A percentile compares a stretch with the other conserved stretches of the same genome.
These are phyloP conservation scores for Sarocladium kiliense DNA, from an alignment of 2,329 filamentous ascomycete species.

Conservation along the genomic window DNA sequence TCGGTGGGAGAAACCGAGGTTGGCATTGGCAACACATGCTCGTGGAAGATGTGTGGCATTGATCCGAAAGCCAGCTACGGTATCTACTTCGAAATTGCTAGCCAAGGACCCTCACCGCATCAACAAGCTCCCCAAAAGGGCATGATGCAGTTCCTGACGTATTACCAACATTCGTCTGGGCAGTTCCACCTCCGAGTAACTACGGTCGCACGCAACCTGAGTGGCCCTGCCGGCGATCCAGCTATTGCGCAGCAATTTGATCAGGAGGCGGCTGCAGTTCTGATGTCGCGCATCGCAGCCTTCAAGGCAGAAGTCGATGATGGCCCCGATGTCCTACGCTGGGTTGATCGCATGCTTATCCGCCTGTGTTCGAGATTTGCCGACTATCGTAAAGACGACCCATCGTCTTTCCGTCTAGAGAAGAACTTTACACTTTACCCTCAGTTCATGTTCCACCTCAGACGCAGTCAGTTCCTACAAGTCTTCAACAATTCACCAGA, in stretches of 20 bases:
- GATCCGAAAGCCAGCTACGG: constrained; percentile 91
- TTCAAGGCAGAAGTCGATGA: constrained; percentile 99
- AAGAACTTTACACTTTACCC: constrained; percentile 99
- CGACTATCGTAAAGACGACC: constrained; percentile 96
- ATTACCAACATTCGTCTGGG: constrained; percentile 95
- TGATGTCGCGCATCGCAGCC: constrained; percentile 98
- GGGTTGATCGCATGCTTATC: constrained; percentile 99
- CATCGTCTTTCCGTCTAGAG: constrained; percentile 91
- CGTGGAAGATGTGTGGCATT: constrained; percentile 99
- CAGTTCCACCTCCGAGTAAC: constrained; percentile 96
- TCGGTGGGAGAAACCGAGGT: constrained; percentile 97
- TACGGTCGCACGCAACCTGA: constrained; percentile 85
- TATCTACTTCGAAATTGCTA: constrained; percentile 96
- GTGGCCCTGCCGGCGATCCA: constrained; percentile 88
- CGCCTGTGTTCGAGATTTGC: constrained; percentile 93
- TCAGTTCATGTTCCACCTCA: constrained; percentile 99
- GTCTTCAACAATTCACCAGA: constrained; percentile 99
- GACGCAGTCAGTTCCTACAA: constrained; percentile 94
- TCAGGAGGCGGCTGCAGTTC: constrained; percentile 92
- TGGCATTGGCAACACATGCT: constrained; percentile 96
- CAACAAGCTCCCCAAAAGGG: constrained; percentile 85
- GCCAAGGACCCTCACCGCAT: constrained; percentile 81
- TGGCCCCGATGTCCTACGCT: constrained; percentile 93
- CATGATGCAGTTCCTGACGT: constrained; percentile 97
- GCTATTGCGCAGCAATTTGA: constrained; percentile 96